Conservation (phyloP, 345 rosid species). For the Geranium brycei region DNA sequence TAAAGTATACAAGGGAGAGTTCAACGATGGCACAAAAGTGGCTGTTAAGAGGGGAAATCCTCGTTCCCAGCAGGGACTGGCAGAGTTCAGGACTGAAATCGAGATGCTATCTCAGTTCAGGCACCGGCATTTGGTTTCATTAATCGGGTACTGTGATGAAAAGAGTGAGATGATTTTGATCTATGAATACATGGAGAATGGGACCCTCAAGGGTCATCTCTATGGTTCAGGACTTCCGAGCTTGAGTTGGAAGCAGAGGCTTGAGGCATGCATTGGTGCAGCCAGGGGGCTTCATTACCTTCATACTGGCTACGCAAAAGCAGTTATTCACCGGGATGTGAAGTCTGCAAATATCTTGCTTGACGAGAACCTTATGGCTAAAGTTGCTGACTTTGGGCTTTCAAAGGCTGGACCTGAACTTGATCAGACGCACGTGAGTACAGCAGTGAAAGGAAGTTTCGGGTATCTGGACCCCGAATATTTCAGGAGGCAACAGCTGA, state of each 20-base stretch:
- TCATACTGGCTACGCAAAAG: conserved; percentile 57
- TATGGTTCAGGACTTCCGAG: conserved; percentile 48
- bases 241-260: conserved; percentile 55
- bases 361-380: conserved; percentile 65
- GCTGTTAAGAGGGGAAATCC: conserved; percentile 74
- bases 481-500: conserved; percentile 81
- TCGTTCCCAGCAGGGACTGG: conserved; percentile 62
- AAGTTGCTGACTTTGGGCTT: conserved; percentile 75
- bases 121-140: conserved; percentile 67
- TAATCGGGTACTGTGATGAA: conserved; percentile 76
- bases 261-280: conserved; percentile 58
- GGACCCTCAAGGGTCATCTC: conserved; percentile 56
- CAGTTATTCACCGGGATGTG: conserved; percentile 64
- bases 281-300: conserved; percentile 69
- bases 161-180: conserved; percentile 64
- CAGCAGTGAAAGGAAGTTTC: conserved; percentile 90
- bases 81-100: conserved; percentile 67
- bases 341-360: conserved; percentile 68
- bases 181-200: conserved; percentile 72
- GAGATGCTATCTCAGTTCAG: conserved; percentile 75
- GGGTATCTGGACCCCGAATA: conserved; percentile 91
- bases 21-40: conserved; percentile 46
- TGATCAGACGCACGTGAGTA: conserved; percentile 94
- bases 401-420: conserved; percentile 85
- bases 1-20: conserved; percentile 56